Percentiles rank a stretch among this genome's conserved stretches.
phyloP scores from a whole-genome alignment of 495 filamentous ascomycete genomes.

The Penicillium nucicola region DNA sequence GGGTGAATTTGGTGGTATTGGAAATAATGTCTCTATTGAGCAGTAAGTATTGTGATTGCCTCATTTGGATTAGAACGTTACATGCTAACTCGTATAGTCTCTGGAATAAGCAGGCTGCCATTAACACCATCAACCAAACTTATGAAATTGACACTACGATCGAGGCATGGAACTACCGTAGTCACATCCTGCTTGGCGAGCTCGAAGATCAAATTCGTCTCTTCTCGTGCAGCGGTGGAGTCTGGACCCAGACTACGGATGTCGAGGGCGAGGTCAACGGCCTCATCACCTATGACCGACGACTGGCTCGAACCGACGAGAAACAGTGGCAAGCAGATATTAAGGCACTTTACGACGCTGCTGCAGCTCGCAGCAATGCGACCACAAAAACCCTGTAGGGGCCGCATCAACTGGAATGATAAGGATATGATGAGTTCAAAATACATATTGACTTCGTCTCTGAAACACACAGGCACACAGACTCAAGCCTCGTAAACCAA shows the following conservation, averaged over 20 bases:
- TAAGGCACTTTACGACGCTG: slow-evolving; percentile 54
- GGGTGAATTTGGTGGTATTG: slow-evolving; percentile 67
- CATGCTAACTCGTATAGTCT: slow-evolving; percentile 20
- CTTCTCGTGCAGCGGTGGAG: slow-evolving; percentile 57
- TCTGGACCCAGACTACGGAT: slow-evolving; percentile 68
- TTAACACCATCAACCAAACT: slow-evolving; percentile 58
- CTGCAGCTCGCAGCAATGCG: slow-evolving; percentile 22
- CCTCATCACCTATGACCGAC: slow-evolving; percentile 63
- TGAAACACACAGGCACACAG: not conserved
- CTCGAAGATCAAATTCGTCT: slow-evolving; percentile 53
- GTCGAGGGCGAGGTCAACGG: slow-evolving; percentile 76
- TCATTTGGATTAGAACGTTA: no score
- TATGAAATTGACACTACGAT: slow-evolving; percentile 59
- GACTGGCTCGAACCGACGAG: slow-evolving; percentile 49
- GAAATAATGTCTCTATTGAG: slow-evolving; percentile 56
- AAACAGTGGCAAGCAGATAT: slow-evolving; percentile 61
- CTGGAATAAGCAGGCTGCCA: slow-evolving; percentile 57
- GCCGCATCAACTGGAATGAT: not conserved
- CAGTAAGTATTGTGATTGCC: no score
- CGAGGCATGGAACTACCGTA: slow-evolving; percentile 65
- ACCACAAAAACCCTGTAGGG: slow-evolving; percentile 1
- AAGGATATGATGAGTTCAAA: not conserved
- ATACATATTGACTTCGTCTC: not conserved
- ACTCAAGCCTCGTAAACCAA: no score
- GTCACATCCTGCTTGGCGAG: slow-evolving; percentile 48